Evolutionary conservation across 2,329 filamentous ascomycete genomes (phyloP).

Genomic region (Didymella pomorum): DNA sequence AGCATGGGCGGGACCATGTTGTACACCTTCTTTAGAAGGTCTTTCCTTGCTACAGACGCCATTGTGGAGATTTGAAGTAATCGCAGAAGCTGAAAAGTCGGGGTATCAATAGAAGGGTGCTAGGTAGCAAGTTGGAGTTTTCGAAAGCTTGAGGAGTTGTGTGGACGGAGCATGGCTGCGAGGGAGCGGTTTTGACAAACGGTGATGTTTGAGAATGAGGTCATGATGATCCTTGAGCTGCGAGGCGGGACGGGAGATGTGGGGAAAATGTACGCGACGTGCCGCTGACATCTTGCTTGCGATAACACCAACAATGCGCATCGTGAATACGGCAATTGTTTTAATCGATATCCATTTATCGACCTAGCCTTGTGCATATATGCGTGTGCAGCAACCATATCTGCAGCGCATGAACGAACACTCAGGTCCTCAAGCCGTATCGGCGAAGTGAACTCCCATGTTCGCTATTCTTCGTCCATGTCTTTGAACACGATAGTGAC

Average conservation of each 20-base stretch:
- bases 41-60: slow-evolving; percentile 70
- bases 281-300: slow-evolving; percentile 17
- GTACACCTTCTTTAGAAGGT: slow-evolving; percentile 80
- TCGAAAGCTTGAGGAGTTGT: slow-evolving; percentile 1
- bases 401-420: too few species aligned
- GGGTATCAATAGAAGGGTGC: slow-evolving; percentile 15
- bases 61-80: slow-evolving; percentile 37
- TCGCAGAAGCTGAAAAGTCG: neutral
- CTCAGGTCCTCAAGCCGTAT: too few species aligned
- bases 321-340: too few species aligned
- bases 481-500: too few species aligned
- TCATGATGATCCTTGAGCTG: slow-evolving; percentile 17
- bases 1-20: slow-evolving; percentile 95
- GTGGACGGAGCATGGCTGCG: slow-evolving; percentile 14
- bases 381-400: too few species aligned
- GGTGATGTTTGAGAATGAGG: slow-evolving; percentile 8
- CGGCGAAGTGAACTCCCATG: too few species aligned
- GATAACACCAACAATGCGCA: neutral
- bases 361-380: too few species aligned
- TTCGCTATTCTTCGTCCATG: too few species aligned
- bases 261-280: slow-evolving; percentile 15
- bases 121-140: neutral
- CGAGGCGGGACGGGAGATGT: slow-evolving; percentile 13
- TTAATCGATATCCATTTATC: too few species aligned
- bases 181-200: slow-evolving; percentile 9